These are phyloP conservation scores for Spathaspora sp. DNA, from an alignment of 1,139 yeast species.

Conservation along the genomic window DNA sequence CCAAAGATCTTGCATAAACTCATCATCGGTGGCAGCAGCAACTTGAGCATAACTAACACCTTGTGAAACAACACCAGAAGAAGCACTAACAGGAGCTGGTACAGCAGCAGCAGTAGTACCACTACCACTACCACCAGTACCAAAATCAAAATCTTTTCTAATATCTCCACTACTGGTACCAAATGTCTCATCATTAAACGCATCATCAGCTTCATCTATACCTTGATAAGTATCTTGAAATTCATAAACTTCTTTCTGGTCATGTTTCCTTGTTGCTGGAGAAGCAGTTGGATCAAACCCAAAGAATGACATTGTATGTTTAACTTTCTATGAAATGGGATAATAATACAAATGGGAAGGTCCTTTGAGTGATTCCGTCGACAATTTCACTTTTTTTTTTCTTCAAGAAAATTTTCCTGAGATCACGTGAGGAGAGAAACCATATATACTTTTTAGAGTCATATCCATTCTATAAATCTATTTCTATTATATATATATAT, in stretches of 20 bases:
- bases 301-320: constrained; percentile 50
- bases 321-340: neutral
- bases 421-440: neutral
- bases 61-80: constrained; percentile 21
- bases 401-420: neutral
- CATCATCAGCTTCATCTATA: constrained; percentile 77
- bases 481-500: neutral
- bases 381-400: constrained; percentile 1
- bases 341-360: neutral
- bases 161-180: constrained; percentile 55
- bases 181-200: constrained; percentile 84
- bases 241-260: constrained; percentile 46
- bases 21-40: constrained; percentile 47
- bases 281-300: constrained; percentile 54
- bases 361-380: neutral
- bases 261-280: constrained; percentile 20
- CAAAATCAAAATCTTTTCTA: constrained; percentile 78
- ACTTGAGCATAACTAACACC: constrained; percentile 61
- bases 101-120: constrained; percentile 17
- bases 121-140: constrained; percentile 24
- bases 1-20: constrained; percentile 52
- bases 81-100: constrained; percentile 18
- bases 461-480: neutral
- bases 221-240: constrained; percentile 87
- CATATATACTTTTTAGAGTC: neutral